Evolutionary conservation across 768 basidiomycete genomes (phyloP), one percentile per base, ranked within the genome.

Genomic region (Dioszegia aurantiaca): DNA sequence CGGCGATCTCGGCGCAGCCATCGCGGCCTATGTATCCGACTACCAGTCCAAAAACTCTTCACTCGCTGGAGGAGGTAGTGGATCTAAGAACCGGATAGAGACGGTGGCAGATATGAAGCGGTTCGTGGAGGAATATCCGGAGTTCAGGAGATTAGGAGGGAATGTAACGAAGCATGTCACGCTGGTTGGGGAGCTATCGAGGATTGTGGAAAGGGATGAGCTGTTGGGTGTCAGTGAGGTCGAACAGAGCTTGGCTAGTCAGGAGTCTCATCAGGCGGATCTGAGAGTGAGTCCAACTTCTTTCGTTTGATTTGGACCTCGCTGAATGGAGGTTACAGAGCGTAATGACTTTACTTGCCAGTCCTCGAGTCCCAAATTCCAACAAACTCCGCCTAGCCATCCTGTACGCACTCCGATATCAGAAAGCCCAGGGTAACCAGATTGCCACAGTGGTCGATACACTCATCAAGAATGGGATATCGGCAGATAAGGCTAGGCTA

Each of bases 81-180:
- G 48, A 3, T 30, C n/a, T 19, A 83, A 86, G 1, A 62, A 55
- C 23, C 81, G 87, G 23, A 94, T 99, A 62, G 92, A 93, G 69
- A 97, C 94, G 0, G 91, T 98, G 57, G 78, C 82, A 4, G 95
- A 99, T 66, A 99, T 99, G 95, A 98, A 98, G 76, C 85, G 83
- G 9, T 94, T 94, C 67, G 89, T 99, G 1, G 95, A 99, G 74
- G 93, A 97, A 68, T 99, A 94, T 77, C 95, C 95, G 0, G 95
- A 99, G 77, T 97, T 98, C 71, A 82, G 87, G 65, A 93, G 93
- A 74, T 82, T 99, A 28, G 92, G 95, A 0, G 93, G 93, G 9
- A 99, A 99, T 74, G 95, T 99, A 28, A 94, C 90, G 80, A 99
- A 98, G 78, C 95, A 98, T 69, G 95, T 98, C 21, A 90, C 94